Base-by-base conservation (phyloP, 352 stramenopile species). In the Globisporangium paddicum region DNA sequence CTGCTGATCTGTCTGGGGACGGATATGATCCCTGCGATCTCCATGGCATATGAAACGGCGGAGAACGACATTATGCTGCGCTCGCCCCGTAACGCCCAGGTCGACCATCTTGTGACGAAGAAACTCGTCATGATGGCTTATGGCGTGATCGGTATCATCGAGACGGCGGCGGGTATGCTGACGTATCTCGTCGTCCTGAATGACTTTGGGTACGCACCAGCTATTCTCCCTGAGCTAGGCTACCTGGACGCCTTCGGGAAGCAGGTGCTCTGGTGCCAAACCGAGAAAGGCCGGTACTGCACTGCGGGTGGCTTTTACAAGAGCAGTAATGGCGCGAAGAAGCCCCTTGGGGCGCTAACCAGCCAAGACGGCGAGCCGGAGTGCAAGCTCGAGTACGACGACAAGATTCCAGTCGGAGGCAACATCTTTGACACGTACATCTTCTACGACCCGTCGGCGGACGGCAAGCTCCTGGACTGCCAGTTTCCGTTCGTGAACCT, bases 11-110 rank as follows among this genome's bases (percentile, higher is more conserved):
- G 96, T 42, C 73, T 98, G 3, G 88, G 90, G 7, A 98, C 91
- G 0, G 93, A 98, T 66, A 95, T 98, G 72, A 77, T 96, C 45
- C 91, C 91, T n/a, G 86, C 89, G n/a, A 96, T 98, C 35, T 90
- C 90, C 13, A 91, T 98, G 70, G 92, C 90, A 1, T 98, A 95
- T 55, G 94, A 98, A 73, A 68, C 70, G 8, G 76, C 87, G 0
- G 86, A 96, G 47, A 88, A 77, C 9, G 86, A 96, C 47, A 96
- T 96, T 50, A 97, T 97, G 89, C 63, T 86, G 34, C 81, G 88
- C 5, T 63, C 79, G 2, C 86, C 89, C 11, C 76, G 89, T 2
- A 93, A 97, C 60, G 74, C 82, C 18, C 75, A 82, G 41, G 44
- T 86, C 6, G 89, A 97, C 23, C 79, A 87, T 44, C 76, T 98